Percentiles rank a stretch among this genome's conserved stretches.
Conservation (phyloP, 495 filamentous ascomycete species). For the Hypoxylon crocopeplum region DNA sequence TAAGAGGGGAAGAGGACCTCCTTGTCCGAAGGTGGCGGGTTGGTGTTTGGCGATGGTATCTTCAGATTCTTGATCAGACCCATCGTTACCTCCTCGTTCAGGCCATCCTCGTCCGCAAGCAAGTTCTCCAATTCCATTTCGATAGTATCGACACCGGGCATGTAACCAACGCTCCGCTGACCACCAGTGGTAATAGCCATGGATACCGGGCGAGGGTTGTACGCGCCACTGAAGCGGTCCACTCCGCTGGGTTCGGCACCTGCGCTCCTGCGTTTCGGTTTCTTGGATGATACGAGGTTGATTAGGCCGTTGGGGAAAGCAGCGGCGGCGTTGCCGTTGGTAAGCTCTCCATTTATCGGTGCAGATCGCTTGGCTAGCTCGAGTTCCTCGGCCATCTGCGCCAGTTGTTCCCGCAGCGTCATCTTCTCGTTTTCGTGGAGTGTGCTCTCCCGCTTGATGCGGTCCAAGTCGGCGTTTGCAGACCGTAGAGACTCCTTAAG, state of each 20-base stretch:
- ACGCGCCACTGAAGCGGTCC: slow-evolving; percentile 87
- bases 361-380: slow-evolving; percentile 78
- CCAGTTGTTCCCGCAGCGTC: slow-evolving; percentile 82
- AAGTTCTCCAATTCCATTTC: slow-evolving; percentile 93
- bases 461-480: slow-evolving; percentile 78
- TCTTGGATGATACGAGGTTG: slow-evolving; percentile 96
- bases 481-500: slow-evolving; percentile 78
- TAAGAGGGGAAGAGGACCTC: slow-evolving; percentile 98
- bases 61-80: slow-evolving; percentile 95
- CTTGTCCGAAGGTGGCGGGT: slow-evolving; percentile 91
- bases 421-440: slow-evolving; percentile 82
- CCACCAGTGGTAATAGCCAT: slow-evolving; percentile 76
- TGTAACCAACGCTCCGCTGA: slow-evolving; percentile 69
- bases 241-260: slow-evolving; percentile 83
- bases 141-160: slow-evolving; percentile 82
- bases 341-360: slow-evolving; percentile 70
- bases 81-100: slow-evolving; percentile 96
- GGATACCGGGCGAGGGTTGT: slow-evolving; percentile 93
- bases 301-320: slow-evolving; percentile 78
- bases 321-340: slow-evolving; percentile 66
- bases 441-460: slow-evolving; percentile 70
- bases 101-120: slow-evolving; percentile 89
- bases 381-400: slow-evolving; percentile 89
- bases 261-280: slow-evolving; percentile 92
- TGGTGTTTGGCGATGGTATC: slow-evolving; percentile 84